Base-by-base conservation (phyloP, 371 early-diverging fungal species). In the Mortierella sp. region DNA sequence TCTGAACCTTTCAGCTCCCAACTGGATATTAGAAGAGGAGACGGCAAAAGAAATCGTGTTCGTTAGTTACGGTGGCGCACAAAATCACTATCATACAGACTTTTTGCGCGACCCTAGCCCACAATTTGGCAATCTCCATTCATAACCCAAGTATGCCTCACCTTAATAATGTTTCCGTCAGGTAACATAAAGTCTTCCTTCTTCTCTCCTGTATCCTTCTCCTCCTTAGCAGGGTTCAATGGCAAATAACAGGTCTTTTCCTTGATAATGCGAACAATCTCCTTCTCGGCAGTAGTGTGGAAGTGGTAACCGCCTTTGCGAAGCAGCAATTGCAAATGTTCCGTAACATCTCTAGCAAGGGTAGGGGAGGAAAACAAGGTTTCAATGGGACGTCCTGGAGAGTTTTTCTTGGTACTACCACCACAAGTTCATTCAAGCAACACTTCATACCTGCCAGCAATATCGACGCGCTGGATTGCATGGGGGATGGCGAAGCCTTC, bases 261-360 rank as follows among this genome's bases (percentile, higher is more conserved):
- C 90, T 99, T 99, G 86, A 99, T 98, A 83, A 99, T 99, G 84
- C 99, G 97, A 67, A 98, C 99, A 78, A 99, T 99, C 94, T 99
- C 99, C 83, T 96, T 94, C 83, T 99, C 99, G 69, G 99, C 99
- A 50, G 99, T 95, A 80, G 99, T 99, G 80, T 95, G 94, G 90
- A 99, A 97, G 57, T 96, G 87, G 90, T 98, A 95, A 80, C 99
- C 99, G 72, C 98, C 96, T 84, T 99, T 99, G 72, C 96, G 98
- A 66, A 99, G 93, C 80, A 99, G 91, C 84, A 94, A 94, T 92
- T 93, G 92, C 64, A 99, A 84, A 88, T 98, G 94, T 64, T 97
- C 95, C 63, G 99, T 99, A 80, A 99, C 88, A 84, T 99, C 99
- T 85, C 99, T 96, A 82, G 6, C 16, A 57, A 24, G 48, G 19